Conservation (phyloP, 2,329 filamentous ascomycete genomes). For the Epichloe gansuensis region DNA sequence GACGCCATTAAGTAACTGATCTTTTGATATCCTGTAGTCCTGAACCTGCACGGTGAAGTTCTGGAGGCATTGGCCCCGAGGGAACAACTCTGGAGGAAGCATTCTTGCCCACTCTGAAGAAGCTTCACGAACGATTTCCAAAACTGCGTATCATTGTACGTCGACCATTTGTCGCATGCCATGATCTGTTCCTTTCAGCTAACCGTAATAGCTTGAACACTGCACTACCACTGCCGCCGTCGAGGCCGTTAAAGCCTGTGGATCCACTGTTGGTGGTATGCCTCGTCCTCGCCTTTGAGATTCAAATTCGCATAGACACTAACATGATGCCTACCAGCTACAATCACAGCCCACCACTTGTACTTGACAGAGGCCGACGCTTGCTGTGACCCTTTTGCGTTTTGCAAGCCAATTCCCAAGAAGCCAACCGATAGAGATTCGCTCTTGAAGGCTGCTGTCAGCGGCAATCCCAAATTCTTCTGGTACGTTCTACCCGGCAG, state of each 20-base stretch:
- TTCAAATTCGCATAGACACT: background rate
- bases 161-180: background rate
- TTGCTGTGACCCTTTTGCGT: slow-evolving; percentile 45
- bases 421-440: slow-evolving; percentile 61
- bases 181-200: background rate
- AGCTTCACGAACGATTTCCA: slow-evolving; percentile 65
- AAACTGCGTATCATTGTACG: slow-evolving; percentile 43
- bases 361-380: slow-evolving; percentile 65
- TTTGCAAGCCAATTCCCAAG: slow-evolving; percentile 70
- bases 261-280: slow-evolving; percentile 55
- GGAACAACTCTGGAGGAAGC: slow-evolving; percentile 32
- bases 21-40: slow-evolving; percentile 29
- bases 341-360: slow-evolving; percentile 80
- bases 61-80: slow-evolving; percentile 37
- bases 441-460: slow-evolving; percentile 51
- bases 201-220: slow-evolving; percentile 50
- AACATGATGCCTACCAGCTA: slow-evolving; percentile 20
- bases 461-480: slow-evolving; percentile 56
- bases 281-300: background rate
- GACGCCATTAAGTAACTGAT: background rate
- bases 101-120: slow-evolving; percentile 70
- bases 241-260: slow-evolving; percentile 64
- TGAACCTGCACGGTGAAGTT: slow-evolving; percentile 92
- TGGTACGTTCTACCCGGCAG: slow-evolving; percentile 24
- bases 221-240: slow-evolving; percentile 77